Percentiles rank a stretch among this genome's conserved stretches.
Evolutionary conservation across 352 stramenopile genomes (phyloP).

Genomic region (Globisporangium cederbergense): DNA sequence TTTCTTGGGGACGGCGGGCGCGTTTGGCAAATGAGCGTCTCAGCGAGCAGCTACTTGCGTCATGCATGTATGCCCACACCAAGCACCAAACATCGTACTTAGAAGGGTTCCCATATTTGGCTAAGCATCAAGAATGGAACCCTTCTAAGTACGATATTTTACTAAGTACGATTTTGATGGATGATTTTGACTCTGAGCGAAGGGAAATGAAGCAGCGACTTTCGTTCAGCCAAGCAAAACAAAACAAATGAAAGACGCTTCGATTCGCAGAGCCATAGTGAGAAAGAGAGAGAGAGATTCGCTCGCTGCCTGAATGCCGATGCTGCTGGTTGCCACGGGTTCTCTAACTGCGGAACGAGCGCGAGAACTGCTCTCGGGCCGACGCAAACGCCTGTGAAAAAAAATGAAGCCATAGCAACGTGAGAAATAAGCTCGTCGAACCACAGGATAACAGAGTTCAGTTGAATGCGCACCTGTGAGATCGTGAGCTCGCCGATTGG

Average conservation of each 20-base stretch:
- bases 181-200: background rate
- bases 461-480: constrained; percentile 48
- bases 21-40: constrained; percentile 3
- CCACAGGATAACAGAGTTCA: background rate
- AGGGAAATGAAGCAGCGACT: background rate
- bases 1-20: background rate
- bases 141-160: too few species aligned
- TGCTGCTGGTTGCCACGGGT: background rate
- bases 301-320: background rate
- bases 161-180: background rate
- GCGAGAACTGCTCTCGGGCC: constrained; percentile 84
- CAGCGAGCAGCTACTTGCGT: background rate
- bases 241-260: constrained; percentile 13
- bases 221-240: background rate
- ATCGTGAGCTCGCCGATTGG: constrained; percentile 85
- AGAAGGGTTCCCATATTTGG: too few species aligned
- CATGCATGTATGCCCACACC: background rate
- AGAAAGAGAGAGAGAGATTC: background rate
- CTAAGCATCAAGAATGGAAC: constrained; percentile 5
- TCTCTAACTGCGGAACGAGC: constrained; percentile 85
- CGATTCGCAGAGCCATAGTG: background rate
- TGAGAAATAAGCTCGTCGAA: background rate
- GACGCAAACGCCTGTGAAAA: constrained; percentile 68
- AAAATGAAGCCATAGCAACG: background rate
- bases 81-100: constrained; percentile 5